Percentiles rank a stretch among this genome's conserved stretches.
Evolutionary conservation across 2,329 filamentous ascomycete genomes (phyloP).

Genomic region (Apiospora marii): DNA sequence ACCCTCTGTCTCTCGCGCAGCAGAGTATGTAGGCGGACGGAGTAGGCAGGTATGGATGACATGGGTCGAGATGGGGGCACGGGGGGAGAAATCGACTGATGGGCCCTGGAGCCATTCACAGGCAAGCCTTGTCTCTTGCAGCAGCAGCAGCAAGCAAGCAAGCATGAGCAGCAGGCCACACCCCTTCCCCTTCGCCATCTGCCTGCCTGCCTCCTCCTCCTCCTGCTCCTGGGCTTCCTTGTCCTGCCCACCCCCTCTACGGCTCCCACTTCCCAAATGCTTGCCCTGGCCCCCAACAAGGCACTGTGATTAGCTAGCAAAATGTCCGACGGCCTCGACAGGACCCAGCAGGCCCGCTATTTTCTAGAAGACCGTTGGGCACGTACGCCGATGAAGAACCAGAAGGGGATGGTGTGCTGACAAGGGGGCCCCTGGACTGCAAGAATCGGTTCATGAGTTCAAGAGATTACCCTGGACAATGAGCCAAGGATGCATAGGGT

Average conservation of each 20-base stretch:
- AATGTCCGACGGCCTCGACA: constrained; percentile 53
- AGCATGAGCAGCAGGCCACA: constrained; percentile 31
- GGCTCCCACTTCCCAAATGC: constrained; percentile 42
- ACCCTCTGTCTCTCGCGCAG: constrained; percentile 10
- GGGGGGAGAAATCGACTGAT: constrained; percentile 37
- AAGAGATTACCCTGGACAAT: constrained; percentile 54
- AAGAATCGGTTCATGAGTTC: constrained; percentile 50
- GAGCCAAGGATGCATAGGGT: constrained; percentile 31
- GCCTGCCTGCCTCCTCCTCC: neutral
- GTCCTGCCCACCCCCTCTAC: constrained; percentile 34
- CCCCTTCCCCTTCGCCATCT: constrained; percentile 26
- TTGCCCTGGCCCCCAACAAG: constrained; percentile 48
- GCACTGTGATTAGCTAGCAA: constrained; percentile 52
- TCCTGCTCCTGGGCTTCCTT: neutral
- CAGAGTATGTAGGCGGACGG: constrained; percentile 37
- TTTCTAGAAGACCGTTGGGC: constrained; percentile 57
- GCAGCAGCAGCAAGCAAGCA: constrained; percentile 1
- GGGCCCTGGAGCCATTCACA: constrained; percentile 41
- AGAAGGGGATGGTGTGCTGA: constrained; percentile 50
- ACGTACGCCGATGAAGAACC: constrained; percentile 48
- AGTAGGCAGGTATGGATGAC: constrained; percentile 42
- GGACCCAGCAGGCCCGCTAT: constrained; percentile 49
- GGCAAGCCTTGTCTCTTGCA: constrained; percentile 36
- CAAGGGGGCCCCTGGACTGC: constrained; percentile 38
- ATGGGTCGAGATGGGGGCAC: constrained; percentile 46